Evolutionary conservation across 495 filamentous ascomycete species (phyloP), one percentile per base, ranked within the genome.

Genomic region (Podospora conica): DNA sequence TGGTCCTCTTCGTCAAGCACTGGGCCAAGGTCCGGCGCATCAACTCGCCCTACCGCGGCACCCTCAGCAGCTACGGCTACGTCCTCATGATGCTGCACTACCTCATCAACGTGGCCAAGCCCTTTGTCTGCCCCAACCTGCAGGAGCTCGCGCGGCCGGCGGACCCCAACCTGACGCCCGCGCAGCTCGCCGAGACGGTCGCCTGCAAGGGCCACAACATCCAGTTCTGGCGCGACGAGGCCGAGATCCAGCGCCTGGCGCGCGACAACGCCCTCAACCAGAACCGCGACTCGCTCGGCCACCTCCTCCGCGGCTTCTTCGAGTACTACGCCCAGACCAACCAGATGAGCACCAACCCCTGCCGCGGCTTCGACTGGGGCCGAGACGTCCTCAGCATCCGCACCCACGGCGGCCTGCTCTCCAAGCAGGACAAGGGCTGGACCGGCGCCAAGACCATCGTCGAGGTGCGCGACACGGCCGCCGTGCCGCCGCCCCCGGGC

Each of bases 71-170:
- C 62, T 96, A 96, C 73, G 91, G 91, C 57, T 96, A 92, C 75
- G 90, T 92, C n/a, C 80, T 96, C 8, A 93, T 96, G 90, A 87
- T 91, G n/a, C 78, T 96, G n/a, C 91, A 96, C 73, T 95, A 92
- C 69, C 86, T 96, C 29, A 81, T 91, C 66, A 94, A 96, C 69
- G 72, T 95, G 61, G 89, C 85, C 15, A 76, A 84, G 33, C 91
- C 92, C 4, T 89, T 91, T 48, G 87, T 96, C n/a, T 82, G 88
- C 55, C 90, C 87, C 0, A 96, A 96, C 72, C 81, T 96, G 9
- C 91, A 95, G 73, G 70, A 79, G 7, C 73, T 84, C 10, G 78
- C 79, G n/a, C 78, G 76, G n/a, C 74, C 79, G 12, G 75, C 77
- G 7, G 75, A 74, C 29, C 74, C 76, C 5, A 69, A 77, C 64